Base-by-base conservation (phyloP, 2,329 filamentous ascomycete genomes). In the Calonectria naviculata region DNA sequence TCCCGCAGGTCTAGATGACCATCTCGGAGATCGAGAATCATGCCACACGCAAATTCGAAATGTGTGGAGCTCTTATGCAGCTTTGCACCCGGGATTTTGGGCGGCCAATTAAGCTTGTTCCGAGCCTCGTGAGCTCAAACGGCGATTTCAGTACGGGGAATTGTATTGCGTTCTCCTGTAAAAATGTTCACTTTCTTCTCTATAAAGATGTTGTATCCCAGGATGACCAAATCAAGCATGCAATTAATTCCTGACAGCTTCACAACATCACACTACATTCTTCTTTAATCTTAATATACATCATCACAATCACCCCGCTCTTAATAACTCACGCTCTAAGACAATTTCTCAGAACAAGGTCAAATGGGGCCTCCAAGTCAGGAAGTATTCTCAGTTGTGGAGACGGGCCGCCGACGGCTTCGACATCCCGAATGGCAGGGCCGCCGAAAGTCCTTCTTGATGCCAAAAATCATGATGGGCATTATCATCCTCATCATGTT, bases 401-500 rank as follows among this genome's bases (percentile, higher is more conserved):
- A 66, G n/a, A 9, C 36, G n/a, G 63, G 63, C 21, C 47, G 63
- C 19, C 63, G 49, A 10, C 47, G 34, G 13, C n/a, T 66, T 28
- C 49, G 36, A n/a, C 63, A 66, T 46, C 63, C 63, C 38, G 63
- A 61, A 34, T 76, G 74, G 75, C 66, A 65, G 3, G 66, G 64
- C 28, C 71, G 46, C 64, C 73, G 72, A 54, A 70, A 60, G 19
- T 26, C 71, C 44, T 76, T 13, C 70, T 13, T 66, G 24, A 46
- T 77, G 1, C 69, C 71, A 10, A 74, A 71, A 17, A 8, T 75
- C 9, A 73, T 76, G 72, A 69, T 77, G 2, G 68, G 63, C 10
- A 21, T 66, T 49, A 56, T 71, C 17, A 75, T 77, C 31, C 75
- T 76, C 34, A 26, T 77, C 38, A 42, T 77, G 5, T 77, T 77